Conservation (phyloP, 768 basidiomycete species). For the Rubroboletus satanas region DNA sequence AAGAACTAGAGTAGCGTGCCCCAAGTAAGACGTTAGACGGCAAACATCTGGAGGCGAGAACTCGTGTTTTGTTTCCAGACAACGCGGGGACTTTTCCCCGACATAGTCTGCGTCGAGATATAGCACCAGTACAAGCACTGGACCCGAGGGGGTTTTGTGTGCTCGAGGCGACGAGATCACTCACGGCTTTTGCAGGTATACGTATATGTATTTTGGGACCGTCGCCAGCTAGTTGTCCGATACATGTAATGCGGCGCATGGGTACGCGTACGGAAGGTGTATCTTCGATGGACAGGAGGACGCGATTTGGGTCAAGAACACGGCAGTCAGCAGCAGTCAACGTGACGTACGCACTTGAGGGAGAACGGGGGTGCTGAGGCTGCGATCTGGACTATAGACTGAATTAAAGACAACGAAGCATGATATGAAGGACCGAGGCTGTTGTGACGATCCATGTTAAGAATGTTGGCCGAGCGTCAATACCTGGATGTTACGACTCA, state of each 20-base stretch:
- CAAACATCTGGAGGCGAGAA: too few species aligned
- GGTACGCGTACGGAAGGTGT: background rate
- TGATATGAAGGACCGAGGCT: background rate
- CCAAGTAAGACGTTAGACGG: too few species aligned
- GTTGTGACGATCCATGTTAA: background rate
- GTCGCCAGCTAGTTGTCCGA: background rate
- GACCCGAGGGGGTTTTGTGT: background rate
- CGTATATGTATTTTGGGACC: background rate
- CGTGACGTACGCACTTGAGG: background rate
- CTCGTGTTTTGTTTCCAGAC: too few species aligned
- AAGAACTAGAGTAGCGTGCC: too few species aligned
- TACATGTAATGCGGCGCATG: background rate
- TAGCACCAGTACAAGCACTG: too few species aligned
- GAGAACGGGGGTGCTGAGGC: background rate
- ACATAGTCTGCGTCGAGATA: too few species aligned
- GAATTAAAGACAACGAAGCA: background rate
- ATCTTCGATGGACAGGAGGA: conserved; percentile 5
- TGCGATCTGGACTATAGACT: background rate
- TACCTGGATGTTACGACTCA: background rate
- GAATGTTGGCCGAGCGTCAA: background rate
- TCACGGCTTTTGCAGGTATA: conserved; percentile 1
- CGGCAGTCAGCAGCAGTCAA: background rate
- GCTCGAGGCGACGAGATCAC: background rate
- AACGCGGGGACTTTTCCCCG: too few species aligned
- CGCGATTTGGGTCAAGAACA: conserved; percentile 1